Base-by-base conservation (phyloP, 257 asterid species). In the Primulina tabacum region DNA sequence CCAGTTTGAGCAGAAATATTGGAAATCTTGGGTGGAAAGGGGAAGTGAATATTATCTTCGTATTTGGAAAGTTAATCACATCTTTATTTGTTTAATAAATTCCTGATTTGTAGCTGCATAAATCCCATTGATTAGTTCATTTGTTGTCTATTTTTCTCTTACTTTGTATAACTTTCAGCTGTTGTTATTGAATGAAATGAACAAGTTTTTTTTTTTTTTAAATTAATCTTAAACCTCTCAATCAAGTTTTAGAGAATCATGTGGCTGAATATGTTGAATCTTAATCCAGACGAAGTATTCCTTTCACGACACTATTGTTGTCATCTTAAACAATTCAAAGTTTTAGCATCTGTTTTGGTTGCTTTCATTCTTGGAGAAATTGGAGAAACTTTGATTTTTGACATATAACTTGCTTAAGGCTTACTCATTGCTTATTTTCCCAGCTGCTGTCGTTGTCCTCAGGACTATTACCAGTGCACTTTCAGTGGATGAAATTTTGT, bases 381-480 rank as follows among this genome's bases (percentile, higher is more conserved):
- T 64, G 7, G 21, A 11, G 78, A 71, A 62, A 43, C 7, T 55
- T 35, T 71, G 43, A 66, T 61, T 29, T 62, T 60, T 47, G n/a
- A 61, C 38, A n/a, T 68, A 38, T 71, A 57, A 60, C 65, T 18
- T 79, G 62, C 79, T 77, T 32, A 69, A 56, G 64, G 70, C 76
- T 64, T 33, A 59, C 16, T 64, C 67, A n/a, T 33, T 71, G 59
- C 67, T 43, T 80, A 52, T 71, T 82, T 29, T 66, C 72, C 73
- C 96, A 93, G 99, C 95, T 72, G 84, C 96, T 7, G 95, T 90
- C 78, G 94, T 93, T 75, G 96, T 86, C 71, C 95, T 93, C 74
- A 93, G 88, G 89, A 86, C 94, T 59, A 82, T 87, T 73, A 79
- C 88, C 21, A 85, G 92, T 82, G 84, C 92, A 62, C 90, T 89